Evolutionary conservation across 768 basidiomycete species (phyloP).

Genomic region (Pulveroboletus ravenelii): DNA sequence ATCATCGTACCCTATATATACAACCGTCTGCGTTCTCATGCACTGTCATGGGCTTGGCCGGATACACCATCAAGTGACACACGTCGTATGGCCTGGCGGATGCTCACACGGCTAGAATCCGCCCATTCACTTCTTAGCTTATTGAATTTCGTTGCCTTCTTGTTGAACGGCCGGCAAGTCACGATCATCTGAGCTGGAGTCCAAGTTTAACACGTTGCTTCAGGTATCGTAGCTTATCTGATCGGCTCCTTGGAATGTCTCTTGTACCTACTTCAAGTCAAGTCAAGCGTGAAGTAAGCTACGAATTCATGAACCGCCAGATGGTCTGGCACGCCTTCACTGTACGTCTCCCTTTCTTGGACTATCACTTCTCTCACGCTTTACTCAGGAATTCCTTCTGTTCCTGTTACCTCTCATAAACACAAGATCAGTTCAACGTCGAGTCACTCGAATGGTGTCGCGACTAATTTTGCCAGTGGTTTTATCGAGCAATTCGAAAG

Average conservation of each 20-base stretch:
- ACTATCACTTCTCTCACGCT: neutral
- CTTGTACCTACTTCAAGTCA: conserved; percentile 68
- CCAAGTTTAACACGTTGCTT: conserved; percentile 1
- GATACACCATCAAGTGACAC: conserved; percentile 80
- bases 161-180: conserved; percentile 81
- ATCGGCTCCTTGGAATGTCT: conserved; percentile 70
- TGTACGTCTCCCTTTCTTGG: conserved; percentile 41
- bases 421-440: conserved; percentile 57
- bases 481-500: conserved; percentile 26
- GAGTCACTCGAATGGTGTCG: conserved; percentile 37
- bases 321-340: conserved; percentile 99
- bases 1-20: conserved; percentile 77
- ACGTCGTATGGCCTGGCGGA: conserved; percentile 69
- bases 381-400: conserved; percentile 84
- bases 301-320: conserved; percentile 99
- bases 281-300: conserved; percentile 81
- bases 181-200: neutral
- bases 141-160: conserved; percentile 74
- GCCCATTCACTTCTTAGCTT: conserved; percentile 58
- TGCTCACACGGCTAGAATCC: conserved; percentile 64
- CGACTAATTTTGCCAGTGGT: conserved; percentile 27
- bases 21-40: conserved; percentile 65
- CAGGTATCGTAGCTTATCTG: conserved; percentile 83
- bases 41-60: conserved; percentile 84
- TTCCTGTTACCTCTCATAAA: conserved; percentile 87